phyloP scores from a whole-genome alignment of 1,284 basidiomycete species.

The Inonotus obliquus region DNA sequence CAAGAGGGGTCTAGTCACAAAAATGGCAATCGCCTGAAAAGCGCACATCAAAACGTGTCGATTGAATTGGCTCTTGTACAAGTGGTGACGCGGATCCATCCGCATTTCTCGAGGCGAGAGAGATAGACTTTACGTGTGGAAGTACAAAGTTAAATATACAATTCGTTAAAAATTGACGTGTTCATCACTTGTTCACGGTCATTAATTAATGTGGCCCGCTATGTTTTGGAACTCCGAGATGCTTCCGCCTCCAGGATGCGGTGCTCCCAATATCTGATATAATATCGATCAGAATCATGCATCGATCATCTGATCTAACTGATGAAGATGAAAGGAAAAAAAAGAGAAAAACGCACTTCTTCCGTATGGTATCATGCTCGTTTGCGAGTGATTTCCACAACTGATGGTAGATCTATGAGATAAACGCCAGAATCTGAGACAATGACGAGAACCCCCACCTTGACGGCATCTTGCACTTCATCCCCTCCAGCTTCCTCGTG shows the following conservation, averaged over 20 bases:
- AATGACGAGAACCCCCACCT: constrained; percentile 34
- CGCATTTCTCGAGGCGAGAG: no score
- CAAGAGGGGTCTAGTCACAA: neutral
- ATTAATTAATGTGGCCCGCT: no score
- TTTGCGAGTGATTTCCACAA: constrained; percentile 70
- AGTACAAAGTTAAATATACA: no score
- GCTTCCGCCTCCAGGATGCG: constrained; percentile 37
- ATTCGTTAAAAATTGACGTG: no score
- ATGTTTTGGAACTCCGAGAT: neutral
- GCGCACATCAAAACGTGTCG: neutral
- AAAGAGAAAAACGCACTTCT: constrained; percentile 48
- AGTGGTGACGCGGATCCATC: no score
- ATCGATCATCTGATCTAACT: no score
- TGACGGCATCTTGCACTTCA: constrained; percentile 42
- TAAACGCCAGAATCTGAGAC: constrained; percentile 7
- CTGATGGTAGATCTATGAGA: constrained; percentile 29
- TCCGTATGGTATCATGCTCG: constrained; percentile 74
- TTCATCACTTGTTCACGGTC: no score
- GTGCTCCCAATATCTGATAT: constrained; percentile 43
- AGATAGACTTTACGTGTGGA: no score
- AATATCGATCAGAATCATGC: constrained; percentile 34
- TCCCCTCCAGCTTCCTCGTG: constrained; percentile 41
- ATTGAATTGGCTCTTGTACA: no score
- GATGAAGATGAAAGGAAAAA: constrained; percentile 11
- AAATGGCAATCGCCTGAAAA: neutral